Evolutionary conservation across 306 rosid species (phyloP).

Genomic region (Rosa persica): DNA sequence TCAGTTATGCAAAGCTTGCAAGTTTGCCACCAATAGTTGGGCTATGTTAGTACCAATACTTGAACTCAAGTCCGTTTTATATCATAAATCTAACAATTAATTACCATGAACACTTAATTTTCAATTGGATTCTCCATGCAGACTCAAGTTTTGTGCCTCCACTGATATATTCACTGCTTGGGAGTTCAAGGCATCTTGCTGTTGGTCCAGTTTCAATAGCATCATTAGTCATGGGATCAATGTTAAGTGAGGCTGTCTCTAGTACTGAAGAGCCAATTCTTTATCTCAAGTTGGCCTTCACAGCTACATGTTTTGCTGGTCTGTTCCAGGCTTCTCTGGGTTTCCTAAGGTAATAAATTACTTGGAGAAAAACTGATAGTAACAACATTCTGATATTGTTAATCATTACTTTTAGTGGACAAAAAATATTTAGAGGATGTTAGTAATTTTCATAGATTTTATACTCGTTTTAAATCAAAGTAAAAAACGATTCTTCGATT

Average conservation of each 20-base stretch:
- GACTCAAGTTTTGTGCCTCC: constrained; percentile 99
- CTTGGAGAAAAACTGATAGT: background rate
- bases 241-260: constrained; percentile 75
- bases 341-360: constrained; percentile 59
- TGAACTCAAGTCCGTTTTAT: background rate
- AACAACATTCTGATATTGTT: background rate
- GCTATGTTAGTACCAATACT: constrained; percentile 59
- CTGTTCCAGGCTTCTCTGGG: constrained; percentile 87
- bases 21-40: constrained; percentile 94
- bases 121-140: constrained; percentile 38
- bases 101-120: background rate
- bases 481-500: too few species aligned
- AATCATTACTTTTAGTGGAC: background rate
- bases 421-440: background rate
- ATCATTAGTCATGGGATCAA: constrained; percentile 95
- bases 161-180: constrained; percentile 77
- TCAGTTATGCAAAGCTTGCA: constrained; percentile 98
- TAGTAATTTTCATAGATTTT: too few species aligned
- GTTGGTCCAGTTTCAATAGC: constrained; percentile 99
- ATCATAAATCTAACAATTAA: background rate
- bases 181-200: constrained; percentile 89
- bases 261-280: constrained; percentile 61
- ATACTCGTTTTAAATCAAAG: too few species aligned
- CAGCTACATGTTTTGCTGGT: constrained; percentile 93
- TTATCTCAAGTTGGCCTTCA: constrained; percentile 88